phyloP scores from a whole-genome alignment of 2,329 filamentous ascomycete species.

The Verticillium zaregamsianum region DNA sequence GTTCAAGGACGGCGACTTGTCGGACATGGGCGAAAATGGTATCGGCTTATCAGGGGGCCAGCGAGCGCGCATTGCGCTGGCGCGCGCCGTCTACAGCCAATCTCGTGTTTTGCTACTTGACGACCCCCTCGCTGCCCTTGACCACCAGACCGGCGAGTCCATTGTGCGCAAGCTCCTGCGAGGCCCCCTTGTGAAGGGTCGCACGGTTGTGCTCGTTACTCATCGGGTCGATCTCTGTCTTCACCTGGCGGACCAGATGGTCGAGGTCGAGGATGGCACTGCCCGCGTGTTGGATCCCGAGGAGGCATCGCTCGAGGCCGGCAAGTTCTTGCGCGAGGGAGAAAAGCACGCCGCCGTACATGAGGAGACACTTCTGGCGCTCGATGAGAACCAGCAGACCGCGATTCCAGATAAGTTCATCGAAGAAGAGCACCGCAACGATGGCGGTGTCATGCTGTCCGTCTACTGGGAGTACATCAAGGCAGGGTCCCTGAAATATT shows the following conservation, averaged over 20 bases:
- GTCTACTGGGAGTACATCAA: conserved; percentile 86
- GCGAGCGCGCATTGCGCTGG: conserved; percentile 59
- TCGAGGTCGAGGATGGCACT: conserved; percentile 62
- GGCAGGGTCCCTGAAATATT: conserved; percentile 72
- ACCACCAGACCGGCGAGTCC: conserved; percentile 56
- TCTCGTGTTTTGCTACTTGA: conserved; percentile 56
- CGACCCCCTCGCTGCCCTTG: conserved; percentile 59
- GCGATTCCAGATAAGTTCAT: conserved; percentile 71
- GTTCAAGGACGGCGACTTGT: conserved; percentile 54
- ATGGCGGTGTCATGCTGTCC: conserved; percentile 68
- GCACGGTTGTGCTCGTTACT: conserved; percentile 76
- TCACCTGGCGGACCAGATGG: conserved; percentile 66
- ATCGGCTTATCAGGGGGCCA: conserved; percentile 61
- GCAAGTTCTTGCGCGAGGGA: conserved; percentile 13
- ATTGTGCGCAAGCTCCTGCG: conserved; percentile 60
- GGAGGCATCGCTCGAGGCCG: conserved; percentile 30
- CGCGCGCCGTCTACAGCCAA: conserved; percentile 56
- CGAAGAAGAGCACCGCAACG: conserved; percentile 69
- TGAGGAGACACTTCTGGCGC: conserved; percentile 19
- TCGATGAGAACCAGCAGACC: conserved; percentile 34
- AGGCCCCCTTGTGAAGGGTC: conserved; percentile 53
- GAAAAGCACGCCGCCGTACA: conserved; percentile 20
- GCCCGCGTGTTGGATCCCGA: conserved; percentile 46
- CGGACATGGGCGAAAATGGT: conserved; percentile 58
- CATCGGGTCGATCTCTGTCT: conserved; percentile 75